A percentile compares a stretch with the other conserved stretches of the same genome.
These are phyloP conservation scores for Hypoxylon sp. DNA, from an alignment of 2,329 filamentous ascomycete genomes.

Conservation along the genomic window DNA sequence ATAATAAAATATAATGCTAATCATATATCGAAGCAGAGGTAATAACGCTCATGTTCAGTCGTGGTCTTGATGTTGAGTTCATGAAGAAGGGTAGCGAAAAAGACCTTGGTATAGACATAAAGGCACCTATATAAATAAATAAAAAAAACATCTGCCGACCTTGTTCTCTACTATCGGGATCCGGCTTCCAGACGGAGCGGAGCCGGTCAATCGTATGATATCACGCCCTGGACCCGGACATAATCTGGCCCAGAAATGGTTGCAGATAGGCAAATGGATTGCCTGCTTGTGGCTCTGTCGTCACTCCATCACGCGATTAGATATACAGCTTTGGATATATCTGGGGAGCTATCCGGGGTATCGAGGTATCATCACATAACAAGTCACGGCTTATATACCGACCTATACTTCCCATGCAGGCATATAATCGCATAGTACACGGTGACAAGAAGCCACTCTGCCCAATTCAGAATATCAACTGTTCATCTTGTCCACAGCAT, in stretches of 20 bases:
- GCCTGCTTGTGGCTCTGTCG: background rate
- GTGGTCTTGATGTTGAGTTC: background rate
- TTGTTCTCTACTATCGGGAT: slow-evolving; percentile 8
- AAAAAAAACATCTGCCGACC: background rate
- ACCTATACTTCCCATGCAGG: no score
- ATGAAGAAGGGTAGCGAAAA: no score
- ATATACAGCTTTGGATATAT: no score
- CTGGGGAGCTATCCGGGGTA: no score
- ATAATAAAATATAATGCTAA: no score
- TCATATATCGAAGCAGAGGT: no score
- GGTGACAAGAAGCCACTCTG: no score
- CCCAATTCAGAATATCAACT: no score
- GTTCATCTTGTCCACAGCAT: no score
- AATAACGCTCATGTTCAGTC: background rate
- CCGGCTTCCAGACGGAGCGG: slow-evolving; percentile 4
- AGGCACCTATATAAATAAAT: background rate
- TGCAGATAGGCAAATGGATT: background rate
- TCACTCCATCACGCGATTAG: slow-evolving; percentile 17
- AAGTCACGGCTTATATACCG: no score
- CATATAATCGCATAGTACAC: no score
- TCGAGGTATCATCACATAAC: no score
- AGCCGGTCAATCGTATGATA: slow-evolving; percentile 30
- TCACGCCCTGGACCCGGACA: slow-evolving; percentile 19
- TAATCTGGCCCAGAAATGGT: background rate
- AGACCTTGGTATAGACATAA: background rate